Evolutionary conservation across 1,284 basidiomycete species (phyloP), one percentile per base, ranked within the genome.

Genomic region (Ganoderma lucidum): DNA sequence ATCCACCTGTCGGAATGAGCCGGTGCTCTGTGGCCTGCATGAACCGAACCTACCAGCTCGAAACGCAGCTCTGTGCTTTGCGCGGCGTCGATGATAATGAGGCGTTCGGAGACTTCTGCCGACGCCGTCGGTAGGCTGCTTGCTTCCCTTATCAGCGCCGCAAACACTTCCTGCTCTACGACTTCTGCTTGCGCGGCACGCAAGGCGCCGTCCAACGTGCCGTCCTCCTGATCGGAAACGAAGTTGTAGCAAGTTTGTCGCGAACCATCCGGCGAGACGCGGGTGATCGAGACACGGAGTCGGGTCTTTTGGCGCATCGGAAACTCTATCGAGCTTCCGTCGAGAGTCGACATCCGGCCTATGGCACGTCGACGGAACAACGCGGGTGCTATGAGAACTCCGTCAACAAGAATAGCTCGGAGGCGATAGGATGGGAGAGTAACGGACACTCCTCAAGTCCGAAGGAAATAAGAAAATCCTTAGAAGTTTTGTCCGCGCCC

Each of bases 131-230:
- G 90, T 10, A 94, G 82, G 68, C 80, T 86, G 67, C 90, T 88
- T 17, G 92, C 91, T 79, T 94, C 93, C 75, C 83, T 85, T 42
- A 93, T 91, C 35, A 95, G 82, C 32, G 87, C 76, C 6, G 88
- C 82, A 72, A 94, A 95, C 58, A 94, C 90, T 76, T 95, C 93
- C 76, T 91, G 90, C 69, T 95, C 92, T 5, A 94, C 86, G 8
- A 90, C 82, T 76, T 94, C 93, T 67, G 84, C 85, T 76, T 94
- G 93, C 0, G 90, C 90, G 23, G 79, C 80, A 68, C 80, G 82
- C 39, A 95, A 81, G 19, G 85, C 81, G 1, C 78, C 82, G 48
- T 93, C 85, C 15, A 91, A 76, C 5, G 83, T 81, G 1, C 76
- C 73, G 15, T 81, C 75, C 32, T 84, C 80, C n/a, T 77, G 66